Percentiles rank a stretch among this genome's conserved stretches.
Conservation (phyloP, 257 asterid genomes). For the Solanum chiquidenum region DNA sequence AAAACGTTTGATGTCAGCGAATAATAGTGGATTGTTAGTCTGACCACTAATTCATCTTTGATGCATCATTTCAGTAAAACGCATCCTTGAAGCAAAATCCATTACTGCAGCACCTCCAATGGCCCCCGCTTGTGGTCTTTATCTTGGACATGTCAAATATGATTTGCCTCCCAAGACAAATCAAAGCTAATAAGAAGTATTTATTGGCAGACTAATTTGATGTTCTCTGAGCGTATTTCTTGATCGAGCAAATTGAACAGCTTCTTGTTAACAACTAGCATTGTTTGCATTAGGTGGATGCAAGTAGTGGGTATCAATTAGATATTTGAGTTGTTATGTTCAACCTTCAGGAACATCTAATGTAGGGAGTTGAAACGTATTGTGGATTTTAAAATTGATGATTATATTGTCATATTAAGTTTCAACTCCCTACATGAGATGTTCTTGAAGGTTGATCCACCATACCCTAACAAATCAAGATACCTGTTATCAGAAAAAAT, state of each 20-base stretch:
- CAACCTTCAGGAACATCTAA: background rate
- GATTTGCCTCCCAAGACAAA: slow-evolving; percentile 41
- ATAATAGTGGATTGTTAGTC: background rate
- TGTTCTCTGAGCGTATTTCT: background rate
- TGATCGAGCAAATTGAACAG: background rate
- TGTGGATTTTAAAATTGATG: background rate
- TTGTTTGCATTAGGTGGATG: background rate
- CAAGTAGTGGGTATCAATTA: background rate
- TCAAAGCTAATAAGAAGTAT: background rate
- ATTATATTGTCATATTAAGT: background rate
- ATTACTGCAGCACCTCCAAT: slow-evolving; percentile 70
- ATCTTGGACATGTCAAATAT: slow-evolving; percentile 81
- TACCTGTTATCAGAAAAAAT: background rate
- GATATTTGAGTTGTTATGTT: background rate
- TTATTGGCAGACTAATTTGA: background rate
- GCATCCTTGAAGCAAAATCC: slow-evolving; percentile 67
- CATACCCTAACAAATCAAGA: background rate
- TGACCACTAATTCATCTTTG: background rate
- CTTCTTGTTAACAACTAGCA: background rate
- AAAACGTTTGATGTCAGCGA: background rate
- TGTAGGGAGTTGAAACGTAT: background rate
- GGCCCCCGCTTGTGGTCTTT: slow-evolving; percentile 96
- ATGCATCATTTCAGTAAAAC: slow-evolving; percentile 40
- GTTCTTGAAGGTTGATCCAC: background rate
- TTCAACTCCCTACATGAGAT: background rate